Evolutionary conservation across 1,284 basidiomycete genomes (phyloP), one percentile per base, ranked within the genome.

Genomic region (Leucoagaricus sp.): DNA sequence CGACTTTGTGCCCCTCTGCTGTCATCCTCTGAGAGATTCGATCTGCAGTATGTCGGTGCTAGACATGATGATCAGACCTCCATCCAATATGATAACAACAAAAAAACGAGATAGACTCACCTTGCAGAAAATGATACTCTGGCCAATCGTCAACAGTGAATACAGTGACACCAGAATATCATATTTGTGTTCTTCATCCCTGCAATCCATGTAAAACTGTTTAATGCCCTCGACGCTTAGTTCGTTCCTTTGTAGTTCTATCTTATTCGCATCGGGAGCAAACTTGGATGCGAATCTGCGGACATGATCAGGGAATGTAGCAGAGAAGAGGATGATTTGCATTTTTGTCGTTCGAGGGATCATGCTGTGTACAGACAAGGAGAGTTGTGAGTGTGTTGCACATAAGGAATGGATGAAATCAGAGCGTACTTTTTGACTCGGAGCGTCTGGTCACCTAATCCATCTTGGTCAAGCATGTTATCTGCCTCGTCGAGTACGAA

Each of bases 401-500:
- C n/a, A n/a, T 26, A 36, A 19, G 13, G 28, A 29, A 41, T 33
- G 25, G n/a, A 40, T 40, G 52, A 52, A 31, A 9, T 51, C 65
- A 50, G 61, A 44, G 75, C 87, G 55, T 62, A 94, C 94, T 95
- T 97, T 76, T 98, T 98, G 58, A 98, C 94, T 50, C 91, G 84
- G 59, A 96, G 76, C 1, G 94, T 96, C 75, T 99, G 96, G 65
- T 99, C 97, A n/a, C 94, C 94, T 52, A 99, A 75, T 21, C 96
- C 94, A 71, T 96, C 94, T 68, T 94, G 88, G 69, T 96, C 95
- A 62, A 99, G 80, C 95, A 99, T 98, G 73, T 98, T 97, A 75
- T 99, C 97, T 29, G 97, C 97, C 75, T 99, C 97, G 69, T 99
- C 97, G 19, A 99, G 80, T 9, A 99, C 96, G 60, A 99, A 95